These are phyloP conservation scores for Malus hybrid DNA, from an alignment of 331 rosid species.

Conservation along the genomic window DNA sequence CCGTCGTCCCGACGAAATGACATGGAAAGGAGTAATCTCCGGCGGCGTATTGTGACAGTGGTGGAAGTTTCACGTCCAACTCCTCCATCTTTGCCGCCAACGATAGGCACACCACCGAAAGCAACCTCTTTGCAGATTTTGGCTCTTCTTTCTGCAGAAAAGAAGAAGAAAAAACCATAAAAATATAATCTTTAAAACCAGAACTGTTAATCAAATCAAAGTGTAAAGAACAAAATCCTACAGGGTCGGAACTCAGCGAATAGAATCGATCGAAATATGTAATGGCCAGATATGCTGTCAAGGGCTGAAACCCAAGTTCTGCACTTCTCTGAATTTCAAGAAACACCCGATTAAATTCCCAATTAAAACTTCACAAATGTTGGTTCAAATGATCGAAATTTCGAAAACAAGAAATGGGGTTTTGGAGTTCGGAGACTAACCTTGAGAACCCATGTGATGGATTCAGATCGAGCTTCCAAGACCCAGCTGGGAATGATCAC, in stretches of 20 bases:
- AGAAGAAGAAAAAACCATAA: too few relatives aligned
- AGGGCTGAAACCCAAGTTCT: conserved; percentile 54
- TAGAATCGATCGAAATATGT: conserved; percentile 71
- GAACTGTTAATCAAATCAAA: background rate
- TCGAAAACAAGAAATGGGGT: background rate
- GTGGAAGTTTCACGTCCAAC: conserved; percentile 34
- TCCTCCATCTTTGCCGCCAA: conserved; percentile 88
- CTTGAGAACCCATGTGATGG: conserved; percentile 68
- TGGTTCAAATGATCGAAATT: background rate
- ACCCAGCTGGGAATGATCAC: conserved; percentile 21
- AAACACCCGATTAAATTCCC: too few relatives aligned
- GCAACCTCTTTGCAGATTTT: conserved; percentile 30
- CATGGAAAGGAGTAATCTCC: conserved; percentile 39
- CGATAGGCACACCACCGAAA: conserved; percentile 67
- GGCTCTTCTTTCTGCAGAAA: conserved; percentile 29
- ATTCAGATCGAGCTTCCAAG: conserved; percentile 48
- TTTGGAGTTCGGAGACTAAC: conserved; percentile 31
- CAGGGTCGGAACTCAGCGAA: conserved; percentile 31
- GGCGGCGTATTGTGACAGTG: conserved; percentile 35
- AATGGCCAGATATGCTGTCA: conserved; percentile 75
- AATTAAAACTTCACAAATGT: too few relatives aligned
- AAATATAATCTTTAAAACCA: too few relatives aligned
- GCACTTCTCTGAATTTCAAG: conserved; percentile 44
- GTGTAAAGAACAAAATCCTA: conserved; percentile 19
- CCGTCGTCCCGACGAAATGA: conserved; percentile 32